These are phyloP conservation scores for Epichloe brachyelytri DNA, from an alignment of 2,329 filamentous ascomycete species.

Conservation along the genomic window DNA sequence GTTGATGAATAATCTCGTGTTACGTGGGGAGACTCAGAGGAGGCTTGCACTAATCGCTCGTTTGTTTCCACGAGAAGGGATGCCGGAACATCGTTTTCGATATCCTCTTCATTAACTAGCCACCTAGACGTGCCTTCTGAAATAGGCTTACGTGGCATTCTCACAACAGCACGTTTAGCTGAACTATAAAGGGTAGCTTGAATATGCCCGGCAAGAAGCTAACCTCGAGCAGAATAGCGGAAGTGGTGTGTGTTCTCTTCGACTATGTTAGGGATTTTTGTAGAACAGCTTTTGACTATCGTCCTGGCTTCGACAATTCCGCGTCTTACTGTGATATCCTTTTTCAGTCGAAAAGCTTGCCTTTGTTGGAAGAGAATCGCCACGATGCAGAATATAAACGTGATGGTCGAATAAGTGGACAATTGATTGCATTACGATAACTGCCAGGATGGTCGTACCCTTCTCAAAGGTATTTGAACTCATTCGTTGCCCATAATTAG, in stretches of 20 bases:
- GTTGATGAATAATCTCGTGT: not conserved
- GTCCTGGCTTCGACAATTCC: not conserved
- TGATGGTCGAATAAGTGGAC: not conserved
- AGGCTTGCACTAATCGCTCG: slow-evolving; percentile 5
- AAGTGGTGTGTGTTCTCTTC: slow-evolving; percentile 41
- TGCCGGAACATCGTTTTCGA: slow-evolving; percentile 48
- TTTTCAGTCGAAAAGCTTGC: not conserved
- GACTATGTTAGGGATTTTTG: not conserved
- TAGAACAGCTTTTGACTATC: not conserved
- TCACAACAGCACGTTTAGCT: slow-evolving; percentile 10
- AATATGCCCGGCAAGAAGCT: slow-evolving; percentile 32
- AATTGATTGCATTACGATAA: not conserved
- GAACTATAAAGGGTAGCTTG: slow-evolving; percentile 29
- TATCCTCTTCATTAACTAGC: slow-evolving; percentile 32
- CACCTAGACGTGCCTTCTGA: slow-evolving; percentile 7
- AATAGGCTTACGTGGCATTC: not conserved
- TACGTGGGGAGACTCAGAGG: not conserved
- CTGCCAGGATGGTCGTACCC: not conserved
- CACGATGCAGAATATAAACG: not conserved
- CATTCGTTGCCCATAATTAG: not conserved
- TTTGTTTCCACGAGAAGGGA: slow-evolving; percentile 48
- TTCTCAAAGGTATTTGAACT: not conserved
- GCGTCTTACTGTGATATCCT: not conserved
- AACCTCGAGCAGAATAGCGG: slow-evolving; percentile 35
- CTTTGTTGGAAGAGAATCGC: not conserved